Base-by-base conservation (phyloP, 139 green algal species). In the Micractinium conductrix region DNA sequence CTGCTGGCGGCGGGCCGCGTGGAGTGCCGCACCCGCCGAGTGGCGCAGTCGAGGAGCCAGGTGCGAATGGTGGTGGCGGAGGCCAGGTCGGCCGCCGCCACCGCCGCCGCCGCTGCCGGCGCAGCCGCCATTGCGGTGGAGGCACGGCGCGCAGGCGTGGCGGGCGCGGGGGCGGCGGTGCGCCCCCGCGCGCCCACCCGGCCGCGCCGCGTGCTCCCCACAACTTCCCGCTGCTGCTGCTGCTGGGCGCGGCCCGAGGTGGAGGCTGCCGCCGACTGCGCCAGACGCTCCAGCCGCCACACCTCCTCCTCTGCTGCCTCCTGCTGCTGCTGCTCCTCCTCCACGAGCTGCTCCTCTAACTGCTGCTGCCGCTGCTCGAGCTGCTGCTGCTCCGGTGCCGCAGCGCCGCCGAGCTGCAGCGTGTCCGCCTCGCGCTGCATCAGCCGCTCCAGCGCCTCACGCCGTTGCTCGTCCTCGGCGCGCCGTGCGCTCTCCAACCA, bases 11-110 rank as follows among this genome's bases (percentile, higher is more conserved):
- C 30, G 1, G 73, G 73, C 73, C 43, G 44, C 44, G 19, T 38
- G 22, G 73, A 53, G 45, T 45, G 10, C 10, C 73, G 73, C 33
- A 24, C 44, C 22, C 73, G 73, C 73, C 73, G 44, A 45, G 45
- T 79, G 43, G 38, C 21, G 73, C 73, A 79, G 73, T 79, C 73
- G 6, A 79, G 44, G 9, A 79, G 44, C 73, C 73, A 79, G 45
- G 73, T 63, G 44, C 30, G 53, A 3, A 79, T 8, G 45, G 44
- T 28, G 44, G 73, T 22, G 4, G 73, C 12, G 1, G 44, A 38
- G 12, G 44, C 45, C 26, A 78, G 7, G 22, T 70, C 63, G n/a
- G n/a, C n/a, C 12, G 63, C 63, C n/a, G 42, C 40, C 4, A 53
- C 24, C 42, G 42, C 24, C 24, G 40, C 8, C 28, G 73, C 10